phyloP scores from a whole-genome alignment of 2,329 filamentous ascomycete species.

The Zymoseptoria pseudotritici region DNA sequence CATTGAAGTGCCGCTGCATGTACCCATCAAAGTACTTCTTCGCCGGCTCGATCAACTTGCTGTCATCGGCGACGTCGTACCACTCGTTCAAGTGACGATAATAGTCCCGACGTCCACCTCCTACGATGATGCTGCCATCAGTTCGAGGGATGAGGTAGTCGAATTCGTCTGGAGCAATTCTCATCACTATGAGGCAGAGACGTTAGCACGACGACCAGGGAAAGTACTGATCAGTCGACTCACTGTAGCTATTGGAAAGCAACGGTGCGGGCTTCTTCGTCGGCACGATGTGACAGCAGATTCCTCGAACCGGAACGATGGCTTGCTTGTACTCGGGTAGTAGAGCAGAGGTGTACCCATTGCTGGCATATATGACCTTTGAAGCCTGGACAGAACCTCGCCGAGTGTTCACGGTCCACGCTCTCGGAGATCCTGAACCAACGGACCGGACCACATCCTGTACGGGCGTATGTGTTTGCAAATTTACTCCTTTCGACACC shows the following conservation, averaged over 20 bases:
- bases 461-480: slow-evolving; percentile 66
- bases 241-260: slow-evolving; percentile 23
- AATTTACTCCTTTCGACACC: slow-evolving; percentile 50
- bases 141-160: slow-evolving; percentile 40
- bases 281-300: slow-evolving; percentile 41
- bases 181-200: slow-evolving; percentile 6
- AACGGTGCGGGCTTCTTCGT: slow-evolving; percentile 15
- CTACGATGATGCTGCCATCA: slow-evolving; percentile 41
- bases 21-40: slow-evolving; percentile 42
- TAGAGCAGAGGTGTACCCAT: slow-evolving; percentile 23
- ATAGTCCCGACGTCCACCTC: slow-evolving; percentile 32
- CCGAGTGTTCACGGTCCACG: slow-evolving; percentile 16
- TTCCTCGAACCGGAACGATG: slow-evolving; percentile 29
- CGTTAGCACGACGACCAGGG: slow-evolving; percentile 4
- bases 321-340: slow-evolving; percentile 29
- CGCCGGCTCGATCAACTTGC: slow-evolving; percentile 37
- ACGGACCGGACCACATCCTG: slow-evolving; percentile 66
- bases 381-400: slow-evolving; percentile 22
- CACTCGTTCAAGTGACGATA: slow-evolving; percentile 30
- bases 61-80: slow-evolving; percentile 43
- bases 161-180: slow-evolving; percentile 15
- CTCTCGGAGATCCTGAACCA: background rate
- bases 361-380: slow-evolving; percentile 28
- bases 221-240: background rate
- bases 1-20: slow-evolving; percentile 43